Conservation (phyloP, 1,139 yeast species). For the Saccharomyces hybrid region DNA sequence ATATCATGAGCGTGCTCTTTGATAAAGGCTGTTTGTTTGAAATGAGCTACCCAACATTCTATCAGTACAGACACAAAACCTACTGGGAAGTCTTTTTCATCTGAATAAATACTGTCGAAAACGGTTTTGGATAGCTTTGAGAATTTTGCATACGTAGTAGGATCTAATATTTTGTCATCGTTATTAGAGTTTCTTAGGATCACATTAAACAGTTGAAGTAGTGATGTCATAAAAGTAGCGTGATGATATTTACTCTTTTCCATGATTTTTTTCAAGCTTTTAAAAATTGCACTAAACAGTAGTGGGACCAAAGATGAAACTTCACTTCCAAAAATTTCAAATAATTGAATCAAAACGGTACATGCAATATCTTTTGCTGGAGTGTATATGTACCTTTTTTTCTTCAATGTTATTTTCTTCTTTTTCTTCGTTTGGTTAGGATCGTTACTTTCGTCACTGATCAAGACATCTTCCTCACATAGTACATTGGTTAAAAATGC, state of each 20-base stretch:
- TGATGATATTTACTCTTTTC: slow-evolving; percentile 25
- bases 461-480: slow-evolving; percentile 23
- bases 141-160: slow-evolving; percentile 18
- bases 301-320: slow-evolving; percentile 31
- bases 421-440: slow-evolving; percentile 13
- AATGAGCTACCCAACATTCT: slow-evolving; percentile 20
- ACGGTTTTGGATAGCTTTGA: slow-evolving; percentile 21
- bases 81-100: slow-evolving; percentile 21
- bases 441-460: slow-evolving; percentile 6
- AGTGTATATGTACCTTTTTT: slow-evolving; percentile 18
- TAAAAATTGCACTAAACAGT: slow-evolving; percentile 26
- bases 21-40: slow-evolving; percentile 18
- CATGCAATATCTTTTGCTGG: slow-evolving; percentile 25
- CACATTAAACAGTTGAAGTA: slow-evolving; percentile 23
- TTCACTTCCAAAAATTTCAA: slow-evolving; percentile 30
- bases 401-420: slow-evolving; percentile 14
- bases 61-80: slow-evolving; percentile 21
- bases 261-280: slow-evolving; percentile 29
- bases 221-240: slow-evolving; percentile 23
- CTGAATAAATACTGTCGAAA: slow-evolving; percentile 18
- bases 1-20: slow-evolving; percentile 18
- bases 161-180: slow-evolving; percentile 11
- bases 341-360: slow-evolving; percentile 21
- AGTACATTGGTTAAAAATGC: slow-evolving; percentile 22
- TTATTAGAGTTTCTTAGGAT: slow-evolving; percentile 17